Base-by-base conservation (phyloP, 2,329 filamentous ascomycete species). In the Raffaelea arxii region DNA sequence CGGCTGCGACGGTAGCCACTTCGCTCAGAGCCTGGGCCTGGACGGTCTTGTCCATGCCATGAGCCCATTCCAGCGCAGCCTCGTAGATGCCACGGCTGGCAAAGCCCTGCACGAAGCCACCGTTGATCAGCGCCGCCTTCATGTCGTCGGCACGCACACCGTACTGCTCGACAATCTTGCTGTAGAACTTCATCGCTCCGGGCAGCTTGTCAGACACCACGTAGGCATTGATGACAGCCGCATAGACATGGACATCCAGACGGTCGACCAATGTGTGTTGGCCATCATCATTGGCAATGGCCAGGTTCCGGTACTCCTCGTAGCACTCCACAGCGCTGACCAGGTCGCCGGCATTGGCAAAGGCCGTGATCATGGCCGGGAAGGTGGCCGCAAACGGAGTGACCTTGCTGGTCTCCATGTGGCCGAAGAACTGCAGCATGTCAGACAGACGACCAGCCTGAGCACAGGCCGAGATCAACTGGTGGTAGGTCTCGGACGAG, bases 351-450 rank as follows among this genome's bases (percentile, higher is more conserved):
- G 77, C 77, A 37, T 78, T 77, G 50, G 87, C 87, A 60, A 95
- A 97, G 1, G 90, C 89, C n/a, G 85, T 82, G 62, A 98, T 96
- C 86, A 98, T 95, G 18, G 83, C 77, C 2, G 89, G 85, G 66
- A 95, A 97, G 44, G 91, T 86, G 40, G 84, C 80, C 6, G 88
- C 83, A 49, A 84, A 81, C 0, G 91, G 87, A 16, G 78, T 75
- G 21, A 87, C 77, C 47, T 81, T 81, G 55, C 77, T 81, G 30
- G 75, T 69, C 63, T 95, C 88, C 89, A 97, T 94, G 63, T 97
- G 88, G 53, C 86, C 83, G 58, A 91, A 95, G 19, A 97, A 76
- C 49, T 82, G 80, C 27, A 94, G 80, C 90, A 98, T 97, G 51
- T 94, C 87, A 39, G 85, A 78, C 10, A 94, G 76, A 36, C 82